A percentile compares a stretch with the other conserved stretches of the same genome.
phyloP scores from a whole-genome alignment of 2,329 filamentous ascomycete genomes.

The Metarhizium rileyi region DNA sequence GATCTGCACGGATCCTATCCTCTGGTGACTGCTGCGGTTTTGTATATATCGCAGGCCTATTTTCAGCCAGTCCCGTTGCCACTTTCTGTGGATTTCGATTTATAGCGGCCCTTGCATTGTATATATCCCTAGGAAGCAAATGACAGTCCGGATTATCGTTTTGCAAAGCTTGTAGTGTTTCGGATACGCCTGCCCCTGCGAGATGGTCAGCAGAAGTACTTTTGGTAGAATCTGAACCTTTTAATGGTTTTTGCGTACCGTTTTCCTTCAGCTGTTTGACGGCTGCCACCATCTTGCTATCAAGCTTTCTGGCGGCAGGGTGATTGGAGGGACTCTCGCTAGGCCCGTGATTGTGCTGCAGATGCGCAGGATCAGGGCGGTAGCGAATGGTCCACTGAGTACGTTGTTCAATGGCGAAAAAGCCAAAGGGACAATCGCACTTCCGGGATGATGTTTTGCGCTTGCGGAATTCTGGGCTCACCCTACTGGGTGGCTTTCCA shows the following conservation, averaged over 20 bases:
- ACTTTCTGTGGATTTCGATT: conserved; percentile 56
- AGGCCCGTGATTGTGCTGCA: conserved; percentile 54
- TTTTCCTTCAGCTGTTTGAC: conserved; percentile 57
- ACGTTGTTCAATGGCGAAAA: conserved; percentile 58
- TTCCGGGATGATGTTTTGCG: conserved; percentile 59
- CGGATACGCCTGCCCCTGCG: conserved; percentile 51
- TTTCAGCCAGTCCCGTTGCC: conserved; percentile 47
- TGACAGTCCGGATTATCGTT: conserved; percentile 54
- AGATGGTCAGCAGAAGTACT: conserved; percentile 10
- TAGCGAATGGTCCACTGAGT: conserved; percentile 59
- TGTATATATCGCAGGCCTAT: conserved; percentile 55
- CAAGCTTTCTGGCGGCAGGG: conserved; percentile 54
- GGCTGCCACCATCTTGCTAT: conserved; percentile 58
- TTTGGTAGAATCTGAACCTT: conserved; percentile 4
- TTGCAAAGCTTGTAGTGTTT: conserved; percentile 58
- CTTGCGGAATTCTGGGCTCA: conserved; percentile 55
- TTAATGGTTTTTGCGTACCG: conserved; percentile 34
- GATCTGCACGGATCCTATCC: conserved; percentile 52
- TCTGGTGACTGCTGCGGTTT: conserved; percentile 54
- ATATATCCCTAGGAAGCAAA: conserved; percentile 54
- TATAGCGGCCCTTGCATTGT: conserved; percentile 58
- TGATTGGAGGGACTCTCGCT: conserved; percentile 59
- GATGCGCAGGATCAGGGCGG: conserved; percentile 46
- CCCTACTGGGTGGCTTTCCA: conserved; percentile 50
- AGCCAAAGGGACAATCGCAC: conserved; percentile 60